These are phyloP conservation scores for Cryptococcus amylolentus DNA, from an alignment of 1,284 basidiomycete genomes.

Conservation along the genomic window DNA sequence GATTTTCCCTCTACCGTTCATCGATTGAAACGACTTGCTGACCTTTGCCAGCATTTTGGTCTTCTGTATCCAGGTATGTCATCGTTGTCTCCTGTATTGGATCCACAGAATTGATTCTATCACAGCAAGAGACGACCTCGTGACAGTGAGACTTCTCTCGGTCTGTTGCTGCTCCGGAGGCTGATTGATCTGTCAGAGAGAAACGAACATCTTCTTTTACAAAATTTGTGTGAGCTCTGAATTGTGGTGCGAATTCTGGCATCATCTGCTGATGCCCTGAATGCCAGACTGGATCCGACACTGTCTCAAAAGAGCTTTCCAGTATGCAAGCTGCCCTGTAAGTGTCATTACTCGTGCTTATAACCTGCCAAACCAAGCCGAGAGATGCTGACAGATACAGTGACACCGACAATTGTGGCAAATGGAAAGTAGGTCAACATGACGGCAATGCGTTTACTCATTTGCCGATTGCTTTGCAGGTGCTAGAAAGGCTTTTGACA, in stretches of 20 bases:
- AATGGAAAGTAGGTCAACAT: conserved; percentile 48
- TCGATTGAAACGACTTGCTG: neutral
- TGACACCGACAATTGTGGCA: conserved; percentile 52
- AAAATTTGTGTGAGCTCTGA: conserved; percentile 36
- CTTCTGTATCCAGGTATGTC: conserved; percentile 40
- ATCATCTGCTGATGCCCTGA: neutral
- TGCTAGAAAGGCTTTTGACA: conserved; percentile 47
- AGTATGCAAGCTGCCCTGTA: conserved; percentile 32
- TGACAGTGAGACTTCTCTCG: no score
- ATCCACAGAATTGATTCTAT: neutral
- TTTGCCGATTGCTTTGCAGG: conserved; percentile 22
- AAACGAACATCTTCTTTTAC: conserved; percentile 32
- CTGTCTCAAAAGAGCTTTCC: conserved; percentile 24
- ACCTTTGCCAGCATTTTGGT: conserved; percentile 37
- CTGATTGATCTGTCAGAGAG: conserved; percentile 14
- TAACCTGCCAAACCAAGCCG: no score
- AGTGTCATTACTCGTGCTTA: conserved; percentile 3
- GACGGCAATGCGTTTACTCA: neutral
- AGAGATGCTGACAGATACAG: conserved; percentile 13
- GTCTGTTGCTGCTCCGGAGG: no score
- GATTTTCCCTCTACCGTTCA: conserved; percentile 4
- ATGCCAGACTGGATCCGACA: conserved; percentile 26
- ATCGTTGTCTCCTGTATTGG: neutral
- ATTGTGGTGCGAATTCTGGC: neutral
- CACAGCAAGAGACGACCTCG: conserved; percentile 30